A percentile compares a stretch with the other conserved stretches of the same genome.
These are phyloP conservation scores for Samsoniella hepiali DNA, from an alignment of 2,329 filamentous ascomycete genomes.

Conservation along the genomic window DNA sequence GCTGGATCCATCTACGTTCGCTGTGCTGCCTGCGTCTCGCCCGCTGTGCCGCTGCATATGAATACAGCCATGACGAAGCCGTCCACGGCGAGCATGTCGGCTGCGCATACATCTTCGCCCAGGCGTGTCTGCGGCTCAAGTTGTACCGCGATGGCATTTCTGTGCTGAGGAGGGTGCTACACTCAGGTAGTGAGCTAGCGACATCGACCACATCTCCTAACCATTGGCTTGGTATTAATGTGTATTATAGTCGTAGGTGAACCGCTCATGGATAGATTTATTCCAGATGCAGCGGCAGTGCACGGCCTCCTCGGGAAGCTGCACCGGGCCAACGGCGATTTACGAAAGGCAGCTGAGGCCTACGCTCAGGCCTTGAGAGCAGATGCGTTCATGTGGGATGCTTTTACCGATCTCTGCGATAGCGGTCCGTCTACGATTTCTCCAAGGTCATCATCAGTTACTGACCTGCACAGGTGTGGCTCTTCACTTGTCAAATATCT, in stretches of 20 bases:
- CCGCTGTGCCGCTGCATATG: neutral
- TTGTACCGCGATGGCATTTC: neutral
- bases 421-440: neutral
- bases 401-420: neutral
- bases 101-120: neutral
- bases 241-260: neutral
- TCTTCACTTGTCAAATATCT: neutral
- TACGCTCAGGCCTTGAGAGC: neutral
- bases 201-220: no score
- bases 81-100: neutral
- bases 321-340: neutral
- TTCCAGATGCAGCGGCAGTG: neutral
- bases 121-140: neutral
- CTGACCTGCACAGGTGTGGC: neutral
- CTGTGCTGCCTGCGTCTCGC: neutral
- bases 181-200: neutral
- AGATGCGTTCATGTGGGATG: constrained; percentile 1
- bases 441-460: neutral
- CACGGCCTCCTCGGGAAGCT: neutral
- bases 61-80: neutral
- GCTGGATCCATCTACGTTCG: neutral
- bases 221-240: neutral
- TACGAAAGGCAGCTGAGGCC: neutral
- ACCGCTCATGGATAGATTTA: neutral
- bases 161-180: neutral